Evolutionary conservation across 305 asterid species (phyloP).

Genomic region (Salvia sclarea): DNA sequence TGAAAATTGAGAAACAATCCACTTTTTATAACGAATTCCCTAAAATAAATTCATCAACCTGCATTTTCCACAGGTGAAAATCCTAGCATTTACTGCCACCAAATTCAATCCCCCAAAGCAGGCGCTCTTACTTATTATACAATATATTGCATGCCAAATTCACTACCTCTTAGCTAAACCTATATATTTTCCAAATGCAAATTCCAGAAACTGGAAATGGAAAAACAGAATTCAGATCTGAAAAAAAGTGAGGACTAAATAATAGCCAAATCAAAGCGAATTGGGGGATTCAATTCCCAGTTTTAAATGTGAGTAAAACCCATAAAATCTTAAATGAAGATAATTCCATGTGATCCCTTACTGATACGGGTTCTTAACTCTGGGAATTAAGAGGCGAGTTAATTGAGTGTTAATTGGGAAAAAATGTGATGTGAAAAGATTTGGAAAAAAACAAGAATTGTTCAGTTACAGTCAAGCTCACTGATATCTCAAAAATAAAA

Average conservation of each 20-base stretch:
- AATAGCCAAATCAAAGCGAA: constrained; percentile 39
- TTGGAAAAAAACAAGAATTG: constrained; percentile 19
- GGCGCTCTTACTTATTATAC: neutral
- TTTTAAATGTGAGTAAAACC: constrained; percentile 36
- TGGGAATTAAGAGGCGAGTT: constrained; percentile 29
- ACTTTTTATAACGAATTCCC: neutral
- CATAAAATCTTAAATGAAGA: constrained; percentile 38
- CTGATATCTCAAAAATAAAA: too few species aligned
- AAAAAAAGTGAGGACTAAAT: constrained; percentile 15
- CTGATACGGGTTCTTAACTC: constrained; percentile 38
- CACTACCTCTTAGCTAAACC: neutral
- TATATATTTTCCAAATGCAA: constrained; percentile 24
- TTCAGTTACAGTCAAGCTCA: constrained; percentile 43
- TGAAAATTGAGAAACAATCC: constrained; percentile 2
- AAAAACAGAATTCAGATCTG: constrained; percentile 11
- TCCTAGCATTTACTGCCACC: constrained; percentile 39
- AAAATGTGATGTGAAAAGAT: constrained; percentile 16
- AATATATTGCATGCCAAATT: constrained; percentile 22
- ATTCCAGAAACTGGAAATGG: constrained; percentile 27
- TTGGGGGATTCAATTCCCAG: constrained; percentile 45
- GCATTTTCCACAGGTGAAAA: constrained; percentile 33
- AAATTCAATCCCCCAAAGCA: constrained; percentile 33
- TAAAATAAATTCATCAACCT: constrained; percentile 8
- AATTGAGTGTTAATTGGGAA: constrained; percentile 19
- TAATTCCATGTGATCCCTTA: constrained; percentile 41